Percentiles rank a stretch among this genome's conserved stretches.
These are phyloP conservation scores for Medicago ruthenica DNA, from an alignment of 306 rosid species.

Conservation along the genomic window DNA sequence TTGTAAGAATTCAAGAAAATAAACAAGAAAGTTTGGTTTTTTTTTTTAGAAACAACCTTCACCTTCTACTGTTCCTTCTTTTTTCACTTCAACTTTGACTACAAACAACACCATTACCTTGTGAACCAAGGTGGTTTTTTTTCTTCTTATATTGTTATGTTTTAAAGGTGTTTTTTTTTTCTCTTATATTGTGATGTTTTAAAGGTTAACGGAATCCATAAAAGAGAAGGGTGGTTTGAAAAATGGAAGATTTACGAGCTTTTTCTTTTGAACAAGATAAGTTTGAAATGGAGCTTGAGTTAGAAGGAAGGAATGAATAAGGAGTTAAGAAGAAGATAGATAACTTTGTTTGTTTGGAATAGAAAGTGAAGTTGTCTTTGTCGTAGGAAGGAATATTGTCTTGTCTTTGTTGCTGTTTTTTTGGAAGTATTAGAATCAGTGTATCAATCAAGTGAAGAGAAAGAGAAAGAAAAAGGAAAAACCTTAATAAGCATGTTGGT, in stretches of 20 bases:
- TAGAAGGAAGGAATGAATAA: constrained; percentile 50
- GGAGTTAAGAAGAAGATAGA: background rate
- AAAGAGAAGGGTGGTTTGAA: background rate
- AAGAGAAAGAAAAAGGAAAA: constrained; percentile 29
- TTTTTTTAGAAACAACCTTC: constrained; percentile 18
- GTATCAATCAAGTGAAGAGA: background rate
- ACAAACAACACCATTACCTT: constrained; percentile 11
- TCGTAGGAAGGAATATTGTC: background rate
- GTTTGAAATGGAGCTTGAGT: constrained; percentile 49
- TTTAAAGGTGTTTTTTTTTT: too few relatives aligned
- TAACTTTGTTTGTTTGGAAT: too few relatives aligned
- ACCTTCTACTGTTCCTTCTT: constrained; percentile 26
- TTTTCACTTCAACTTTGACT: constrained; percentile 1
- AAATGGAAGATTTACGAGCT: constrained; percentile 4
- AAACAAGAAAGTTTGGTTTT: constrained; percentile 28
- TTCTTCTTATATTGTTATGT: background rate
- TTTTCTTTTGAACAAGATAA: constrained; percentile 38
- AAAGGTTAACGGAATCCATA: constrained; percentile 22
- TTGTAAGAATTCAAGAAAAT: background rate
- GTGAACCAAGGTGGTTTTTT: background rate
- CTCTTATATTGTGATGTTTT: too few relatives aligned
- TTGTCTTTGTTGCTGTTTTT: background rate
- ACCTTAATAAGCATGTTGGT: constrained; percentile 51
- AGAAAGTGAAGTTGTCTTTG: constrained; percentile 24
- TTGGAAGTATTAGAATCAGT: constrained; percentile 13